Percentiles rank a stretch among this genome's conserved stretches.
These are phyloP conservation scores for Geranium incanum DNA, from an alignment of 441 rosid genomes.

Conservation along the genomic window DNA sequence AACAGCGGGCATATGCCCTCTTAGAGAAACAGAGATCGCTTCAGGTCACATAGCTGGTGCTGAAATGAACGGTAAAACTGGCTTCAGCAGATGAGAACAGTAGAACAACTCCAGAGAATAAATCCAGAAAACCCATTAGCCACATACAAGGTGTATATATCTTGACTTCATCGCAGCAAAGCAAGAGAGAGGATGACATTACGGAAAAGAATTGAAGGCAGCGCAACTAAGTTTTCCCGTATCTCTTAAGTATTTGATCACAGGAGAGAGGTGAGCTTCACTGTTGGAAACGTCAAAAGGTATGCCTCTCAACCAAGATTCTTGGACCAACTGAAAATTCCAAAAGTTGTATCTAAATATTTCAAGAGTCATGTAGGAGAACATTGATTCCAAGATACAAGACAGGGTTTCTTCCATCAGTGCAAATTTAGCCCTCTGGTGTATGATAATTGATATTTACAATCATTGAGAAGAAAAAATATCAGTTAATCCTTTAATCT, in stretches of 20 bases:
- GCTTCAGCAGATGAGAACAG: not conserved
- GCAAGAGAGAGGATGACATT: not conserved
- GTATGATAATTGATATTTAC: conserved; percentile 5
- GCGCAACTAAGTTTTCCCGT: not conserved
- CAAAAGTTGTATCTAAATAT: not conserved
- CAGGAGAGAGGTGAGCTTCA: not conserved
- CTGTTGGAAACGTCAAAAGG: not conserved
- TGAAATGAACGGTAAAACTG: not conserved
- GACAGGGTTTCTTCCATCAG: not conserved
- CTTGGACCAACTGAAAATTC: not conserved
- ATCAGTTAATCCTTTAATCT: conserved; percentile 6
- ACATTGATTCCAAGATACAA: not conserved
- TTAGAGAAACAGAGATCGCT: not conserved
- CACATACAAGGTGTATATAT: not conserved
- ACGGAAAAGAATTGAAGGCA: not conserved
- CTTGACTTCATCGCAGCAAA: not conserved
- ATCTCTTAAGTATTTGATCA: not conserved
- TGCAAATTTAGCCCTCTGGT: not conserved
- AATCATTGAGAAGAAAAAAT: not conserved
- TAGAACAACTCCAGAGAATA: not conserved
- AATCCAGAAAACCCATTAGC: not conserved
- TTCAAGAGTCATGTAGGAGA: not conserved
- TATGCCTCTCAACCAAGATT: not conserved
- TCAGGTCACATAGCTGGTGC: not conserved
- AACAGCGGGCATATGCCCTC: not conserved